phyloP scores from a whole-genome alignment of 2,329 filamentous ascomycete genomes.

The Ceratocystis lukuohia region DNA sequence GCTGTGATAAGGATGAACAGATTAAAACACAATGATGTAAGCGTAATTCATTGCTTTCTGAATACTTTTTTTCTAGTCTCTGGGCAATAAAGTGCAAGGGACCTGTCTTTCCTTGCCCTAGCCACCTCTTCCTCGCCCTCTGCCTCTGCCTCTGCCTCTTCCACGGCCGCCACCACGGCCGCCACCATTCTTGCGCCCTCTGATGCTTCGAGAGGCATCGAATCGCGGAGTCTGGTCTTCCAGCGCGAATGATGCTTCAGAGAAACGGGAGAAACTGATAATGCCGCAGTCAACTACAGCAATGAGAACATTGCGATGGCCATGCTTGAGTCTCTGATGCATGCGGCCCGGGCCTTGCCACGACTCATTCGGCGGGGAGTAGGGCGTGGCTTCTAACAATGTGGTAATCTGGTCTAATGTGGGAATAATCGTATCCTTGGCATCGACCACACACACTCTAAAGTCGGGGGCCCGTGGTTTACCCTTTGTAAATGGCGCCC shows the following conservation, averaged over 20 bases:
- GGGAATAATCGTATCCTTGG: slow-evolving; percentile 57
- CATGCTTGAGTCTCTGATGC: slow-evolving; percentile 71
- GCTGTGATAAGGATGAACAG: too few species aligned
- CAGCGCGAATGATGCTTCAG: slow-evolving; percentile 64
- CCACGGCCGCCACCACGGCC: slow-evolving; percentile 30
- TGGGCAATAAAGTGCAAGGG: too few species aligned
- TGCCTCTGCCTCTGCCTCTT: slow-evolving; percentile 31
- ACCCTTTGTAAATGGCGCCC: slow-evolving; percentile 60
- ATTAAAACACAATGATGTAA: background rate
- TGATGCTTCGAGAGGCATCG: slow-evolving; percentile 25
- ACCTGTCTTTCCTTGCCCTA: background rate
- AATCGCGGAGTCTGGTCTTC: slow-evolving; percentile 57
- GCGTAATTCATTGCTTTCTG: background rate
- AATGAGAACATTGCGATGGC: slow-evolving; percentile 68
- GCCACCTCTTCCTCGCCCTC: slow-evolving; percentile 20
- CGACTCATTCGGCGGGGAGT: slow-evolving; percentile 25
- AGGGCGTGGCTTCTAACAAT: slow-evolving; percentile 59
- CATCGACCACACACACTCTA: slow-evolving; percentile 68
- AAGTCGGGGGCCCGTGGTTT: slow-evolving; percentile 69
- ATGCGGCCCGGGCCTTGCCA: slow-evolving; percentile 36
- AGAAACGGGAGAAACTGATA: slow-evolving; percentile 72
- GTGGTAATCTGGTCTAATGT: slow-evolving; percentile 56
- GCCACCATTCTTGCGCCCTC: slow-evolving; percentile 29
- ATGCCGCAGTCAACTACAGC: slow-evolving; percentile 84
- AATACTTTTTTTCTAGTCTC: too few species aligned